Evolutionary conservation across 306 rosid species (phyloP).

Genomic region (Pueraria montana): DNA sequence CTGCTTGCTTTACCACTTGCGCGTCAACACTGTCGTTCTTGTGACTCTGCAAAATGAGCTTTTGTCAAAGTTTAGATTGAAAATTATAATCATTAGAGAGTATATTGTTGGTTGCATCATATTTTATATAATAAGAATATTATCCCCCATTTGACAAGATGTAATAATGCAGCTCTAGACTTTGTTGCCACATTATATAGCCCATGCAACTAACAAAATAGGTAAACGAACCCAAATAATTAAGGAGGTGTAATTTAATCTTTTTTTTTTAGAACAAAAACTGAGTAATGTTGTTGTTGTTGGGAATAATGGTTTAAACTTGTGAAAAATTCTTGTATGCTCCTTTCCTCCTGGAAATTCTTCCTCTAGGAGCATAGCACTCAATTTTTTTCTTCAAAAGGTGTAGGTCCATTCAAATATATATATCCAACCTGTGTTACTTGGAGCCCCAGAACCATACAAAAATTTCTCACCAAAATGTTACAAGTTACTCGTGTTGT

Average conservation of each 20-base stretch:
- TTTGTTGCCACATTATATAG: not conserved
- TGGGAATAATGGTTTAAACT: not conserved
- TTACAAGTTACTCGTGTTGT: constrained; percentile 44
- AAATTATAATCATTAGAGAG: not conserved
- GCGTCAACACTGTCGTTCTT: constrained; percentile 68
- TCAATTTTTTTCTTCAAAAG: not conserved
- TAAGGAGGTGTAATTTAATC: not conserved
- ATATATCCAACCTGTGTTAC: not conserved
- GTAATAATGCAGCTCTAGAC: not conserved
- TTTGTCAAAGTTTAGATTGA: not conserved
- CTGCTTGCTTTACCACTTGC: constrained; percentile 87
- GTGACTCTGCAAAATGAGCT: constrained; percentile 64
- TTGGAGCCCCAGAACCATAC: not conserved
- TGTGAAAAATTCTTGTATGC: not conserved
- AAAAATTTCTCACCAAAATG: not conserved
- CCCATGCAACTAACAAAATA: constrained; percentile 19
- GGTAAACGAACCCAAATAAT: not conserved
- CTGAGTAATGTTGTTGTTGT: not conserved
- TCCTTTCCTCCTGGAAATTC: not conserved
- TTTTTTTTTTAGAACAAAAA: not conserved
- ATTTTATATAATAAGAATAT: not conserved
- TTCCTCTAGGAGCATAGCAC: not conserved
- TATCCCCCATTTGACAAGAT: not conserved
- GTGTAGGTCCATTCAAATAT: not conserved
- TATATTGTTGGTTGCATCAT: not conserved